These are phyloP conservation scores for Stropharia rugosoannulata DNA, from an alignment of 768 basidiomycete species.

Conservation along the genomic window DNA sequence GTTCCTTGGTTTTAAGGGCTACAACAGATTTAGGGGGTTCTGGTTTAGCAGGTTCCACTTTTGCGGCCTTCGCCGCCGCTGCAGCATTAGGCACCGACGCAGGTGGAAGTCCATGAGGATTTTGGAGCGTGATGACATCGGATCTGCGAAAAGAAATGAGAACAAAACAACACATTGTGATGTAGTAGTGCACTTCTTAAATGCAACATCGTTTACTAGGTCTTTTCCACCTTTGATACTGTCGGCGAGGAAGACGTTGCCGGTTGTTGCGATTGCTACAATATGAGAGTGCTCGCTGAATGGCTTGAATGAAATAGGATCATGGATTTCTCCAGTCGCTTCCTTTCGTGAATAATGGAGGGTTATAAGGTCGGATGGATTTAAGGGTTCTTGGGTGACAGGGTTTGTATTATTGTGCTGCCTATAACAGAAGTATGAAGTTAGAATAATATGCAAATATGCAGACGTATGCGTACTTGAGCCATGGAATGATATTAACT, in stretches of 20 bases:
- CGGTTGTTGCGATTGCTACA: slow-evolving; percentile 84
- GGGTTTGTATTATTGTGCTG: slow-evolving; percentile 83
- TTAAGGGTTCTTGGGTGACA: slow-evolving; percentile 69
- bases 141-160: slow-evolving; percentile 42
- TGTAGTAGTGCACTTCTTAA: slow-evolving; percentile 64
- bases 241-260: slow-evolving; percentile 92
- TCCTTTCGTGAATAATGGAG: slow-evolving; percentile 81
- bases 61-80: slow-evolving; percentile 27
- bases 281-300: slow-evolving; percentile 97
- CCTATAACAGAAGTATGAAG: slow-evolving; percentile 36
- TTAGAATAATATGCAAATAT: not conserved
- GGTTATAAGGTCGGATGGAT: slow-evolving; percentile 72
- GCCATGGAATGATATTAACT: slow-evolving; percentile 91
- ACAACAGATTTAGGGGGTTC: slow-evolving; percentile 31
- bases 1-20: slow-evolving; percentile 48
- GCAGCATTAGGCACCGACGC: slow-evolving; percentile 40
- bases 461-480: slow-evolving; percentile 59
- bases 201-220: slow-evolving; percentile 79
- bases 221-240: slow-evolving; percentile 86
- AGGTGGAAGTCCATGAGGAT: slow-evolving; percentile 76
- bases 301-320: slow-evolving; percentile 97
- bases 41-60: slow-evolving; percentile 30
- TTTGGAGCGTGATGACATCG: slow-evolving; percentile 94
- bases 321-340: slow-evolving; percentile 83
- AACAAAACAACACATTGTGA: not conserved